A percentile compares a stretch with the other conserved stretches of the same genome.
These are phyloP conservation scores for Croton setiger DNA, from an alignment of 441 rosid genomes.

Conservation along the genomic window DNA sequence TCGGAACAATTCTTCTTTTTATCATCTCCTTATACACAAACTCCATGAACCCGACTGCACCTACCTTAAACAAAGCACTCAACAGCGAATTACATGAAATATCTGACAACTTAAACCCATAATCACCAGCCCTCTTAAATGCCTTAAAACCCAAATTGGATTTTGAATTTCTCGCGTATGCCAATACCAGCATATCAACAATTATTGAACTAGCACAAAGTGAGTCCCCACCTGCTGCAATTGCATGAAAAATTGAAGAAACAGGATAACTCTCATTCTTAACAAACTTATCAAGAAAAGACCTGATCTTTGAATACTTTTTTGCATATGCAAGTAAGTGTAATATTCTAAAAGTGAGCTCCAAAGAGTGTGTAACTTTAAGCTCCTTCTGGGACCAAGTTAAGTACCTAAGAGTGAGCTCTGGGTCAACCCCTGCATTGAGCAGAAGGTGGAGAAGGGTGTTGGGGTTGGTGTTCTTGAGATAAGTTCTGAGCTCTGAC, in stretches of 20 bases:
- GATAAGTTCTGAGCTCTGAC: slow-evolving; percentile 44
- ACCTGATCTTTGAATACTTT: slow-evolving; percentile 52
- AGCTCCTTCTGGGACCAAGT: slow-evolving; percentile 48
- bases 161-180: slow-evolving; percentile 48
- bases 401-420: slow-evolving; percentile 39
- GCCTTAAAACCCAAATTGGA: slow-evolving; percentile 51
- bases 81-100: slow-evolving; percentile 68
- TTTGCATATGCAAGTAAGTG: slow-evolving; percentile 46
- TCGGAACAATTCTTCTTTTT: slow-evolving; percentile 50
- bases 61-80: slow-evolving; percentile 51
- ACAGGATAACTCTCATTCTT: slow-evolving; percentile 36
- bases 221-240: slow-evolving; percentile 47
- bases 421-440: slow-evolving; percentile 50
- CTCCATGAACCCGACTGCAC: slow-evolving; percentile 45
- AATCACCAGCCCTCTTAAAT: slow-evolving; percentile 69
- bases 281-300: slow-evolving; percentile 61
- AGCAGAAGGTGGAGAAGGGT: slow-evolving; percentile 41
- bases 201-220: slow-evolving; percentile 50
- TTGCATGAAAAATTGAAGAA: slow-evolving; percentile 53
- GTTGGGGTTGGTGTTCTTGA: slow-evolving; percentile 33
- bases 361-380: slow-evolving; percentile 32
- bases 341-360: slow-evolving; percentile 35
- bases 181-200: slow-evolving; percentile 64
- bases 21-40: slow-evolving; percentile 62
- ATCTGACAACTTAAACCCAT: slow-evolving; percentile 57